Base-by-base conservation (phyloP, 805 yeast species). In the Cyberlindnera xylosilytica region DNA sequence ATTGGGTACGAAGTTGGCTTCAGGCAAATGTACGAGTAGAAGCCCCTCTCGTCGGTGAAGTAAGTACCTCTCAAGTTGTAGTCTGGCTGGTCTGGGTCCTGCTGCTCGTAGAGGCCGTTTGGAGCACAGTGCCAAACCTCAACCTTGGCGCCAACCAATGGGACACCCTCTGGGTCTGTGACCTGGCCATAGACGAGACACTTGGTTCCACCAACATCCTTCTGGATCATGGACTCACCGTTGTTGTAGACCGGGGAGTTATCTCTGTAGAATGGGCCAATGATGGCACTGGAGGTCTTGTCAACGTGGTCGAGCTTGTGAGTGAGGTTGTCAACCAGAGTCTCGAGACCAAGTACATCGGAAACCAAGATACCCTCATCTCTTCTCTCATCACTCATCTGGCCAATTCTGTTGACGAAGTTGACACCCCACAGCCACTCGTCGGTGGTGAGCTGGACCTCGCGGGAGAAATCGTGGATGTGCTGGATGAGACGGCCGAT, bases 61-160 rank as follows among this genome's bases (percentile, higher is more conserved):
- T 57, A 55, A 23, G 63, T 60, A 12, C 69, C 69, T 41, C 69
- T 53, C 45, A 49, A 57, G 22, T 64, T 27, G 22, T 17, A 27
- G 23, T 27, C 66, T 12, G 65, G 65, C 34, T 60, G 65, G 19
- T 57, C 65, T n/a, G 64, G 60, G 39, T 63, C 66, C 39, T 64
- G 69, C 29, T 61, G 62, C 27, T 64, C 69, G 40, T 64, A 64
- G 18, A 62, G 56, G 4, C 69, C 69, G 34, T 64, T 64, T 26
- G 62, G 60, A 36, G 63, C 69, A 47, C 68, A 63, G 32, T 64
- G 66, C 69, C 69, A 64, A 36, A 62, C 57, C 41, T 64, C 69
- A 38, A 64, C 54, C 37, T 49, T 42, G 17, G 58, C 67, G 20
- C 57, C 57, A n/a, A 38, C 47, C 22, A 64, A 45, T 4, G 68